Evolutionary conservation across 1,284 basidiomycete species (phyloP).

Genomic region (Abortiporus biennis): DNA sequence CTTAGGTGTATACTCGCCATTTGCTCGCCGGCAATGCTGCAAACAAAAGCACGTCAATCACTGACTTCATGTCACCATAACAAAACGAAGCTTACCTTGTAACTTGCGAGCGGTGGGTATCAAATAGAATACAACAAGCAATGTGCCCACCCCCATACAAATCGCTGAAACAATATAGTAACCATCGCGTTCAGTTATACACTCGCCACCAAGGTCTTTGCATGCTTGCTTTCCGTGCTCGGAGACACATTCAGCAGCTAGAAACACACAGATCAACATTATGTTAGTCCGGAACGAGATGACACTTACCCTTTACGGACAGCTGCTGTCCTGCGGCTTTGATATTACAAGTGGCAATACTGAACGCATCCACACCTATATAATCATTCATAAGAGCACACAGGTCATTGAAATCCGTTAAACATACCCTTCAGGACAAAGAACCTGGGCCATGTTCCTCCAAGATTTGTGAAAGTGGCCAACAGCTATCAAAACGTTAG

Average conservation of each 20-base stretch:
- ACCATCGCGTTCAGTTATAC: conserved; percentile 83
- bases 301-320: conserved; percentile 50
- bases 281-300: background rate
- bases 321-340: conserved; percentile 47
- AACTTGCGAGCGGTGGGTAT: conserved; percentile 80
- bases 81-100: conserved; percentile 60
- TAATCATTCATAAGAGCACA: background rate
- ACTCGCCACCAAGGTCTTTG: conserved; percentile 70
- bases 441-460: conserved; percentile 96
- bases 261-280: conserved; percentile 12
- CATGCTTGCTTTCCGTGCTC: conserved; percentile 85
- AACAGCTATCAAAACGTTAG: conserved; percentile 72
- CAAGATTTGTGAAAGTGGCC: conserved; percentile 96
- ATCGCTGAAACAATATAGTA: conserved; percentile 85
- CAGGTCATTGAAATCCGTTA: too few species aligned
- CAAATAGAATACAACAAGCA: conserved; percentile 74
- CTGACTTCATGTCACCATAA: background rate
- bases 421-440: conserved; percentile 79
- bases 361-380: conserved; percentile 81
- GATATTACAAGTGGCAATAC: conserved; percentile 75
- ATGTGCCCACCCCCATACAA: conserved; percentile 73
- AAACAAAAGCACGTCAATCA: conserved; percentile 12
- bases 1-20: conserved; percentile 43
- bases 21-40: conserved; percentile 52
- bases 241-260: conserved; percentile 82